Base-by-base conservation (phyloP, 2,329 filamentous ascomycete genomes). In the Colletotrichum euphorbiae region DNA sequence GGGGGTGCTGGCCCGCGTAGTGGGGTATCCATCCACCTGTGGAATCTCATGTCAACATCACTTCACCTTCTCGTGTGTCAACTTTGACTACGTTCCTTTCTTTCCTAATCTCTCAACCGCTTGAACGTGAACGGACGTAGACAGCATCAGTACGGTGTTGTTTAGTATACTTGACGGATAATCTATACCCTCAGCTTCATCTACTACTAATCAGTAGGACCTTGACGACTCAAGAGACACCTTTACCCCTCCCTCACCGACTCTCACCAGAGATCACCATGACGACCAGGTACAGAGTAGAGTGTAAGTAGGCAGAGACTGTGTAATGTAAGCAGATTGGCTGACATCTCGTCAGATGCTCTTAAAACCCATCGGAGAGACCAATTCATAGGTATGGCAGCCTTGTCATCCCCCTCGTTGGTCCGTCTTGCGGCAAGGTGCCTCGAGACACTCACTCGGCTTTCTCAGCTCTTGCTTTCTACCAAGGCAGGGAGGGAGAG, bases 311-410 rank as follows among this genome's bases (percentile, higher is more conserved):
- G 36, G 11, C 9, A 15, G 5, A 38, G 11, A 15, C 36, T 13
- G 6, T 38, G 2, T 11, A 38, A 28, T 28, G 28, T 38, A 8
- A 38, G 9, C 36, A 38, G 11, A 38, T 38, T 21, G 51, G 72
- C 71, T 74, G 67, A 67, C 63, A 24, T 15, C 58, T 2, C 59
- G 61, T 19, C 71, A 89, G 87, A 89, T 82, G 85, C 87, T 52
- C 83, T 88, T 75, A 89, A 97, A 87, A 95, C 94, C 59, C 94
- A 98, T 82, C 89, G 94, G 62, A 86, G 94, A 77, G 94, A 98
- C 78, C 94, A 98, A 79, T 89, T 98, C 75, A 93, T 94, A 80
- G 85, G 92, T 91, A 82, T 67, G 79, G 19, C 43, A 56, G n/a
- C 55, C 21, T 28, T 28, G 19, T 33, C 17, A 24, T 15, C n/a